Base-by-base conservation (phyloP, 768 basidiomycete species). In the Suillus subalutaceus region DNA sequence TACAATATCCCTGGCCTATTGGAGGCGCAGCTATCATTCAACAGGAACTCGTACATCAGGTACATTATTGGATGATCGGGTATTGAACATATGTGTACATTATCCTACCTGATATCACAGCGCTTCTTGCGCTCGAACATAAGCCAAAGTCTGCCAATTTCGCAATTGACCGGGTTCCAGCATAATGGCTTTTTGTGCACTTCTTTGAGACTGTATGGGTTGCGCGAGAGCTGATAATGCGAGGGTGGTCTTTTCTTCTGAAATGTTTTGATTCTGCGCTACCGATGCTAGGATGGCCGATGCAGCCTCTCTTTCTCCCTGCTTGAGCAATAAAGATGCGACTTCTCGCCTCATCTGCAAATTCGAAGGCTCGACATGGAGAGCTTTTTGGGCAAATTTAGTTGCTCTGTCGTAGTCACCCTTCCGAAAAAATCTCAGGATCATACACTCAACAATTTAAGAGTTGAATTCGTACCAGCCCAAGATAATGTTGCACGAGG, bases 401-500 rank as follows among this genome's bases (percentile, higher is more conserved):
- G 85, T 68, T 0, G 91, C 89, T 69, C 82, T 81, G 61, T 72
- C 72, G 18, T 75, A 66, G 62, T 88, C 83, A 18, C 80, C 80
- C 90, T 91, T 69, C 16, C 44, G 61, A 1, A 60, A 30, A 32
- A 57, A 53, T 23, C 32, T 66, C 48, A 71, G 56, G 20, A 35
- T 5, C 18, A 5, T 55, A 64, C 30, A 26, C 44, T 6, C n/a
- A 40, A 43, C 23, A 23, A 32, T 35, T 2, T n/a, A 16, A 64
- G 40, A 30, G 16, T 23, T 37, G 35, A 30, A 52, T 15, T 77
- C 80, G 65, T 71, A 92, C 93, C 85, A 88, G 87, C n/a, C 83
- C 82, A 26, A 96, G 84, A 72, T 90, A 82, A 71, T 95, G 88
- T 69, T 90, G 86, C 10, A 87, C 80, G 12, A 94, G 79, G 63